Evolutionary conservation across 306 rosid species (phyloP).

Genomic region (Psophocarpus tetragonolobus): DNA sequence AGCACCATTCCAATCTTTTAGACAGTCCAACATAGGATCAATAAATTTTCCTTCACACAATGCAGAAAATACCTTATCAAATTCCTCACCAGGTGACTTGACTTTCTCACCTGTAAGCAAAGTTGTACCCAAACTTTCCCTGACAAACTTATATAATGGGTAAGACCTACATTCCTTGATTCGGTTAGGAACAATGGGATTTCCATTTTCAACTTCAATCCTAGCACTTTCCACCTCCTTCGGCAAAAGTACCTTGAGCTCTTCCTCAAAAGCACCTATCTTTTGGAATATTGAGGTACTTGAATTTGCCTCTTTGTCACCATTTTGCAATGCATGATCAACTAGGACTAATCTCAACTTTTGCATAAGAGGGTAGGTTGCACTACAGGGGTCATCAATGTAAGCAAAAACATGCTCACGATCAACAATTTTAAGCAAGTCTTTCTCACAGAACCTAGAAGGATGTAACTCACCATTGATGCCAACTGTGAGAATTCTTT

Average conservation of each 20-base stretch:
- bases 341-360: slow-evolving; percentile 76
- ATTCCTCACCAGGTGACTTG: slow-evolving; percentile 85
- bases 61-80: slow-evolving; percentile 78
- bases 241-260: slow-evolving; percentile 63
- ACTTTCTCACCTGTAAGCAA: slow-evolving; percentile 79
- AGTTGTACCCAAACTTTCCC: slow-evolving; percentile 65
- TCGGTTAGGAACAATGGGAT: slow-evolving; percentile 50
- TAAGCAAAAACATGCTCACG: slow-evolving; percentile 68
- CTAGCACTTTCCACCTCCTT: slow-evolving; percentile 72
- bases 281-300: slow-evolving; percentile 74
- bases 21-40: slow-evolving; percentile 74
- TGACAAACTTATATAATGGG: slow-evolving; percentile 75
- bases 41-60: slow-evolving; percentile 68
- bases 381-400: slow-evolving; percentile 77
- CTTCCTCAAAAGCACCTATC: slow-evolving; percentile 78
- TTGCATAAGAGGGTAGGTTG: slow-evolving; percentile 77
- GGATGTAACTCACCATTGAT: slow-evolving; percentile 83
- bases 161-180: slow-evolving; percentile 82
- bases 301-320: slow-evolving; percentile 53
- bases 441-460: slow-evolving; percentile 75
- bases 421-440: slow-evolving; percentile 74
- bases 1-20: slow-evolving; percentile 89
- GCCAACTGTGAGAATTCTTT: slow-evolving; percentile 59
- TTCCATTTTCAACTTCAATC: slow-evolving; percentile 64
- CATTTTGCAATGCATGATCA: slow-evolving; percentile 77